Evolutionary conservation across 1,139 yeast genomes (phyloP).

Genomic region (Sugiyamaella japonica): DNA sequence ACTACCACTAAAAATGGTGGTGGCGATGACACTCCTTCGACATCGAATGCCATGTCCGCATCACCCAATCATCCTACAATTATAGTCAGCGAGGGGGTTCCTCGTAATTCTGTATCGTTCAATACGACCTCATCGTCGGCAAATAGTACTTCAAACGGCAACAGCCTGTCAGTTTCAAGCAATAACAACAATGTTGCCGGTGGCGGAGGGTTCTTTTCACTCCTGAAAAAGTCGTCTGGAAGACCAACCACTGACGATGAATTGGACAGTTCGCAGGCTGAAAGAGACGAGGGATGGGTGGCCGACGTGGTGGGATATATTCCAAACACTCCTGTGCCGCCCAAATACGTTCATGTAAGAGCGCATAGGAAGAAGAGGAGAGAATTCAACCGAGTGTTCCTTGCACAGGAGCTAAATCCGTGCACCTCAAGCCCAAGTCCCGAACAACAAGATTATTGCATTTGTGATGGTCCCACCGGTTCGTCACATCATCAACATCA

Average conservation of each 20-base stretch:
- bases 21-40: not conserved
- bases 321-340: constrained; percentile 37
- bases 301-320: constrained; percentile 39
- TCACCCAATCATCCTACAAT: not conserved
- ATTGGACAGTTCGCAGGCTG: constrained; percentile 23
- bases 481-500: not conserved
- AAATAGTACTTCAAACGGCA: not conserved
- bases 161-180: not conserved
- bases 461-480: not conserved
- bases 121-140: not conserved
- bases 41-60: not conserved
- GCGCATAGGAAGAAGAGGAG: constrained; percentile 38
- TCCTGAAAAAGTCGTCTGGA: constrained; percentile 28
- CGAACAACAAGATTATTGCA: not conserved
- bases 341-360: constrained; percentile 42
- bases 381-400: constrained; percentile 57
- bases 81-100: not conserved
- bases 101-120: not conserved
- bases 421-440: not conserved
- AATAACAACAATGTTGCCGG: not conserved
- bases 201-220: constrained; percentile 26
- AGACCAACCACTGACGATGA: constrained; percentile 34
- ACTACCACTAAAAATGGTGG: not conserved
- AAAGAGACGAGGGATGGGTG: constrained; percentile 39
- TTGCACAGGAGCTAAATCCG: constrained; percentile 69